Evolutionary conservation across 179 eudicot species (phyloP).

Genomic region (Drosera spatulata): DNA sequence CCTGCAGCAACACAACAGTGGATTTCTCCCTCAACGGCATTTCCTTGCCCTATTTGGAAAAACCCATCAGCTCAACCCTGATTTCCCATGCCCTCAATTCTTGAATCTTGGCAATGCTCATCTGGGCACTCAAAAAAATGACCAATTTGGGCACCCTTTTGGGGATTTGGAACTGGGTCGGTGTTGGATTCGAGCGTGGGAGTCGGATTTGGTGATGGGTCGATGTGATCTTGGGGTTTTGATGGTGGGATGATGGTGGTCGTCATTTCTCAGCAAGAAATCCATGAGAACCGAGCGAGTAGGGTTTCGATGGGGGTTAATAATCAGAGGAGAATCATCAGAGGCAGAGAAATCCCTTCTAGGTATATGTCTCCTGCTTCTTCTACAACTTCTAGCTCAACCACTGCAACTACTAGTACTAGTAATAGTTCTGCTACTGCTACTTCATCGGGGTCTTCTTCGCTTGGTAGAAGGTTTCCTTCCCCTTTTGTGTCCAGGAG

Average conservation of each 20-base stretch:
- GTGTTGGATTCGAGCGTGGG: background rate
- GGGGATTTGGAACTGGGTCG: constrained; percentile 1
- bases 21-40: background rate
- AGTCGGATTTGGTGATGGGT: constrained; percentile 16
- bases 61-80: constrained; percentile 2
- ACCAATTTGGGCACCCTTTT: too few relatives aligned
- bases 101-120: constrained; percentile 12
- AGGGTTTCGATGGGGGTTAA: constrained; percentile 11
- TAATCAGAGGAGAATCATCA: constrained; percentile 23
- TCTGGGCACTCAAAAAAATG: constrained; percentile 11
- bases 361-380: constrained; percentile 82
- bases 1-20: too few relatives aligned
- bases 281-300: constrained; percentile 23
- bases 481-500: constrained; percentile 58
- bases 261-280: constrained; percentile 35
- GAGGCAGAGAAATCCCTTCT: constrained; percentile 64
- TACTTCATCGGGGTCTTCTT: constrained; percentile 37
- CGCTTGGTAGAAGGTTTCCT: constrained; percentile 51
- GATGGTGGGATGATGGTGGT: constrained; percentile 67
- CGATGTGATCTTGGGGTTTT: background rate
- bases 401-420: constrained; percentile 27
- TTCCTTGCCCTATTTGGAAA: background rate
- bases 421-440: constrained; percentile 40
- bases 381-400: constrained; percentile 13
- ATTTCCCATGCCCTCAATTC: constrained; percentile 1